phyloP scores from a whole-genome alignment of 176 grass and related monocot species.

The Oryza nivara region DNA sequence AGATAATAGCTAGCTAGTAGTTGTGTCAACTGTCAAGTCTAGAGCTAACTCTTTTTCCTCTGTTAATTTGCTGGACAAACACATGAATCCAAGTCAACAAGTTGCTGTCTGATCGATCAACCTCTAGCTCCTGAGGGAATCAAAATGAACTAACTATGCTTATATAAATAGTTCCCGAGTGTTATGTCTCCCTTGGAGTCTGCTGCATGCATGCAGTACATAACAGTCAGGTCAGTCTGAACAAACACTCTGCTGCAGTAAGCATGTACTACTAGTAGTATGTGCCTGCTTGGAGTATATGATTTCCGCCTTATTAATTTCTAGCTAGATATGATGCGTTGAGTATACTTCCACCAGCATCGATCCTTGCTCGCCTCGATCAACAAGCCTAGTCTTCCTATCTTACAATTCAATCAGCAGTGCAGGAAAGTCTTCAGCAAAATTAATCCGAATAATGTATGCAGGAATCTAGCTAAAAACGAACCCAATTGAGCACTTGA shows the following conservation, averaged over 20 bases:
- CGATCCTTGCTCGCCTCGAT: not conserved
- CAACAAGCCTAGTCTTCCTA: not conserved
- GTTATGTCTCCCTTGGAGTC: constrained; percentile 38
- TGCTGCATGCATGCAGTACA: not conserved
- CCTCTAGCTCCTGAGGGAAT: not conserved
- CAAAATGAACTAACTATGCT: no score
- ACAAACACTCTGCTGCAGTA: no score
- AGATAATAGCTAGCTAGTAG: not conserved
- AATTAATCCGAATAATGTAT: no score
- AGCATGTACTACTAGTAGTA: no score
- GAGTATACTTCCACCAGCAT: not conserved
- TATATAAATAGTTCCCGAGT: no score
- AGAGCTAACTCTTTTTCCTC: not conserved
- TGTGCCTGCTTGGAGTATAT: no score
- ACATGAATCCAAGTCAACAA: constrained; percentile 37
- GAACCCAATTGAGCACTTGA: no score
- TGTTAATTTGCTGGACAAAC: not conserved
- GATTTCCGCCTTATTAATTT: no score
- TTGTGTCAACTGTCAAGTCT: not conserved
- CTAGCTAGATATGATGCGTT: not conserved
- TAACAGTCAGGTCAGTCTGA: no score
- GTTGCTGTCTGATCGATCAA: not conserved
- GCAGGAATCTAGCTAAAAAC: no score
- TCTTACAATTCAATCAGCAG: not conserved
- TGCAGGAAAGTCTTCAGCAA: no score